Percentiles rank a stretch among this genome's conserved stretches.
phyloP scores from a whole-genome alignment of 805 yeast species.

The Cyberlindnera mrakii region DNA sequence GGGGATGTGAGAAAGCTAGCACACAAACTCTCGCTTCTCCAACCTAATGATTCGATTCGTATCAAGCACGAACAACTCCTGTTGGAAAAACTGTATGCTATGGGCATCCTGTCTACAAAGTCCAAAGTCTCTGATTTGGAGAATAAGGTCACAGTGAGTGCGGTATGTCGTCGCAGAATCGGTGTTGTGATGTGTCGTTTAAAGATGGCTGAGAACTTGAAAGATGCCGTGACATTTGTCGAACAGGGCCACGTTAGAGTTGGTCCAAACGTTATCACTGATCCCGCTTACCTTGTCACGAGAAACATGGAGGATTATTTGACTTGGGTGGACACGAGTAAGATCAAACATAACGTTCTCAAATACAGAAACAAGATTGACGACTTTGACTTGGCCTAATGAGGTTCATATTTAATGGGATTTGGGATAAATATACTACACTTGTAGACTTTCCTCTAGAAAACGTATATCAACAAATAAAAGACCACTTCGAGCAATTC shows the following conservation, averaged over 20 bases:
- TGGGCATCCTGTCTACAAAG: slow-evolving; percentile 87
- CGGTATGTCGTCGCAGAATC: slow-evolving; percentile 84
- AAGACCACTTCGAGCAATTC: not conserved
- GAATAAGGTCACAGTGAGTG: slow-evolving; percentile 86
- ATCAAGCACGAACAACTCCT: slow-evolving; percentile 82
- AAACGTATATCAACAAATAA: slow-evolving; percentile 1
- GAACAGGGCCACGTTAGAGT: slow-evolving; percentile 98
- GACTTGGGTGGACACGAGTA: slow-evolving; percentile 96
- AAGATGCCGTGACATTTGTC: slow-evolving; percentile 84
- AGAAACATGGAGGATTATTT: slow-evolving; percentile 92
- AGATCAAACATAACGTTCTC: slow-evolving; percentile 84
- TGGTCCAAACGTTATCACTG: slow-evolving; percentile 93
- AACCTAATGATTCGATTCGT: slow-evolving; percentile 83
- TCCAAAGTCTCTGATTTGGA: slow-evolving; percentile 90
- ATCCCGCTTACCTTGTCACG: slow-evolving; percentile 91
- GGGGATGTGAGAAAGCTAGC: slow-evolving; percentile 89
- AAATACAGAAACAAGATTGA: slow-evolving; percentile 75
- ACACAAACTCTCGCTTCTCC: slow-evolving; percentile 74
- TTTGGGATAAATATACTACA: not conserved
- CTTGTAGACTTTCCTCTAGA: not conserved
- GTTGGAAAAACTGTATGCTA: slow-evolving; percentile 77
- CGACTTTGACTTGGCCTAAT: slow-evolving; percentile 45
- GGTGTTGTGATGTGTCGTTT: slow-evolving; percentile 93
- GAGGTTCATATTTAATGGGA: not conserved
- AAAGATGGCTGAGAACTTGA: slow-evolving; percentile 85